Conservation (phyloP, 306 rosid genomes). For the Castanea crenata region DNA sequence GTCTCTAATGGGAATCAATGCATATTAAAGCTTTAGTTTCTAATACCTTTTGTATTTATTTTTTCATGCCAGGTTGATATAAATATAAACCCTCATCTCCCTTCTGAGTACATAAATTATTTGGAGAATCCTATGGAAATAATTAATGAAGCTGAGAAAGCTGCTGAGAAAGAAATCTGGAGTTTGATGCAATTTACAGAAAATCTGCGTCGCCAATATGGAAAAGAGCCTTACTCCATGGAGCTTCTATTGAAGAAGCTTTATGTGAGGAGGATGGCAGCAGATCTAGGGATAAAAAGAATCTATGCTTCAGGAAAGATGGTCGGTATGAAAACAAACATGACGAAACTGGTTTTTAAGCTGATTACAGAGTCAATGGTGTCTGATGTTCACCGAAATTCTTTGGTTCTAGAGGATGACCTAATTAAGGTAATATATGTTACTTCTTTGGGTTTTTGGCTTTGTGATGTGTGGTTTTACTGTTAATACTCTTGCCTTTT, state of each 20-base stretch:
- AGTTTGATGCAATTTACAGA: conserved; percentile 88
- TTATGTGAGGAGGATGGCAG: conserved; percentile 93
- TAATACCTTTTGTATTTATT: conserved; percentile 14
- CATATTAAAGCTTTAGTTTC: background rate
- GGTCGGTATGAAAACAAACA: conserved; percentile 73
- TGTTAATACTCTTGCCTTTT: conserved; percentile 7
- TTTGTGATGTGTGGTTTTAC: conserved; percentile 2
- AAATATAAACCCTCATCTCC: conserved; percentile 73
- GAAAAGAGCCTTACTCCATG: conserved; percentile 91
- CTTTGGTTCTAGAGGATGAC: conserved; percentile 69
- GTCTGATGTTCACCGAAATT: conserved; percentile 62
- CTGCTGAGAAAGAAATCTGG: conserved; percentile 82
- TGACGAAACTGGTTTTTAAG: conserved; percentile 68
- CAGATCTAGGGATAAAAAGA: conserved; percentile 76
- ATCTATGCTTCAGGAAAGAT: conserved; percentile 72
- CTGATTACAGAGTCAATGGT: conserved; percentile 73
- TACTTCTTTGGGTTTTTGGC: conserved; percentile 7
- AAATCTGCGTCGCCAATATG: conserved; percentile 75
- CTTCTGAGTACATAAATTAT: conserved; percentile 85
- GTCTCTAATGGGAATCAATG: background rate
- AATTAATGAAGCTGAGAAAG: conserved; percentile 77
- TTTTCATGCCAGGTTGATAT: conserved; percentile 59
- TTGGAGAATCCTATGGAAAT: conserved; percentile 91
- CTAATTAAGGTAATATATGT: conserved; percentile 66
- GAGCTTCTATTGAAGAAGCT: conserved; percentile 78